phyloP scores from a whole-genome alignment of 805 yeast genomes.

The Limtongia smithiae region DNA sequence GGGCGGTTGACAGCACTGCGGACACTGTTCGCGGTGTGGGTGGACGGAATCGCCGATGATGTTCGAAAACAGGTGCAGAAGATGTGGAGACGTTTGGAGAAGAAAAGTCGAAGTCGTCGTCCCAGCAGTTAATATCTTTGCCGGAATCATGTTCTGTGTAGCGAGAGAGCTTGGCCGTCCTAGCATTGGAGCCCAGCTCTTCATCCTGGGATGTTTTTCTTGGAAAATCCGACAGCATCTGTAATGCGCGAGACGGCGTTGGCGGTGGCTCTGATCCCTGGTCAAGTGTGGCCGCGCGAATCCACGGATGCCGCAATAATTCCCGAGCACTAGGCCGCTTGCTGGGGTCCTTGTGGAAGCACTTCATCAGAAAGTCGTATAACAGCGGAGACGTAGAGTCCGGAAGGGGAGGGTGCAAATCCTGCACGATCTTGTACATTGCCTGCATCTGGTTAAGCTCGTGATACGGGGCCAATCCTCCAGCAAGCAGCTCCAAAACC shows the following conservation, averaged over 20 bases:
- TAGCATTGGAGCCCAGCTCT: neutral
- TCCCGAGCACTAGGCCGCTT: conserved; percentile 54
- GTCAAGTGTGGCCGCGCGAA: conserved; percentile 4
- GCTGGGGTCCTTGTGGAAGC: conserved; percentile 68
- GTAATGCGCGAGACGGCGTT: neutral
- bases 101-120: conserved; percentile 9
- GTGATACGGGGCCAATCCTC: conserved; percentile 75
- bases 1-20: no score
- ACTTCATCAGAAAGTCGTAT: conserved; percentile 59
- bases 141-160: conserved; percentile 1
- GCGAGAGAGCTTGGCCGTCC: conserved; percentile 6
- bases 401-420: conserved; percentile 69
- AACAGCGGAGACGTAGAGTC: conserved; percentile 40
- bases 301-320: conserved; percentile 49
- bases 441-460: conserved; percentile 74
- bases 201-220: neutral
- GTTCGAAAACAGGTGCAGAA: neutral
- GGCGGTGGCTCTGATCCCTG: neutral
- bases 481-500: conserved; percentile 77
- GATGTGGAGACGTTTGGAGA: conserved; percentile 1
- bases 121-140: conserved; percentile 12
- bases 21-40: no score
- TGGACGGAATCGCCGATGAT: neutral
- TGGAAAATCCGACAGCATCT: no score
- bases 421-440: conserved; percentile 76